Conservation (phyloP, 805 yeast species). For the Metschnikowia sp. region DNA sequence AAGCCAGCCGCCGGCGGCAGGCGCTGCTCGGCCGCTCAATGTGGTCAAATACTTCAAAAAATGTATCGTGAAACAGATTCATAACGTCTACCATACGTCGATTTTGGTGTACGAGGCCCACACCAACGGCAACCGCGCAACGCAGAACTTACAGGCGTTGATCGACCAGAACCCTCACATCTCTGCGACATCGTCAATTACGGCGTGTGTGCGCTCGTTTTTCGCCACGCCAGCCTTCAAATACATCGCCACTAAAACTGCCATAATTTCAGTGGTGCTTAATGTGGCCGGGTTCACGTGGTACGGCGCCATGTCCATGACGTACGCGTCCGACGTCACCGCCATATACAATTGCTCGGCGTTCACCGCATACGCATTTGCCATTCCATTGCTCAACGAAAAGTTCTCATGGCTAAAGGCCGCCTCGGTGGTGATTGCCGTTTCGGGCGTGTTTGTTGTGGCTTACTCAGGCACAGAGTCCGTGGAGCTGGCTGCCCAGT, state of each 20-base stretch:
- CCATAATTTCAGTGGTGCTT: slow-evolving; percentile 51
- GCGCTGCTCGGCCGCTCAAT: slow-evolving; percentile 10
- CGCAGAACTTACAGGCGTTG: slow-evolving; percentile 29
- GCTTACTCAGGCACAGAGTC: slow-evolving; percentile 56
- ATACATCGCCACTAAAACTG: slow-evolving; percentile 44
- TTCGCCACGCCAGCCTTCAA: slow-evolving; percentile 43
- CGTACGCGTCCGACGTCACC: slow-evolving; percentile 82
- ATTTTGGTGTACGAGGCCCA: slow-evolving; percentile 41
- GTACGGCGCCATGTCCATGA: slow-evolving; percentile 78
- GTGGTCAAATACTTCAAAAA: slow-evolving; percentile 31
- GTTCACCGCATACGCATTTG: slow-evolving; percentile 81
- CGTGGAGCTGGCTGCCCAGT: slow-evolving; percentile 22
- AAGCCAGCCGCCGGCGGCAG: slow-evolving; percentile 9
- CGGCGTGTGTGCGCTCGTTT: slow-evolving; percentile 34
- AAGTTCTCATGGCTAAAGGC: slow-evolving; percentile 60
- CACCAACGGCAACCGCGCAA: slow-evolving; percentile 33
- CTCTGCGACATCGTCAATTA: slow-evolving; percentile 30
- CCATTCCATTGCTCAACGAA: slow-evolving; percentile 71
- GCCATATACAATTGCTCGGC: slow-evolving; percentile 91
- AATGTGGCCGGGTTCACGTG: slow-evolving; percentile 79
- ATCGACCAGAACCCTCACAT: slow-evolving; percentile 37
- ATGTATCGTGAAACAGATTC: slow-evolving; percentile 39
- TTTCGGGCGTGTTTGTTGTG: slow-evolving; percentile 72
- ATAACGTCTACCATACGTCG: slow-evolving; percentile 42
- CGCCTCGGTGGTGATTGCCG: slow-evolving; percentile 65